These are phyloP conservation scores for Wickerhamomyces tratensis DNA, from an alignment of 805 yeast species.

Conservation along the genomic window DNA sequence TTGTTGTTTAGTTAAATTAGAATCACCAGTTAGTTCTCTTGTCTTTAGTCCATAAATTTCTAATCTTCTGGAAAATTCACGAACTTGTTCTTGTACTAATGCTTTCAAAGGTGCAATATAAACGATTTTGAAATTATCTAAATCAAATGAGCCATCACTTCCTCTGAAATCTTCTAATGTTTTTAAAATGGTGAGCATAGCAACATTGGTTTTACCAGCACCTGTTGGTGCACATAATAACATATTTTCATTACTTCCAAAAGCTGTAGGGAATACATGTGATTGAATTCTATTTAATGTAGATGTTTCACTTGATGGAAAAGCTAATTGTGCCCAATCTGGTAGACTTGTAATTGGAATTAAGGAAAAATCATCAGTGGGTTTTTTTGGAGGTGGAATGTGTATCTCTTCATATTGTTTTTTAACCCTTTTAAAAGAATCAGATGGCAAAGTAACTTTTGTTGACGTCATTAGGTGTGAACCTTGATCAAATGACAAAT, in stretches of 20 bases:
- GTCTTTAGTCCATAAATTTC: constrained; percentile 58
- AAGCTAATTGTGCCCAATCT: constrained; percentile 71
- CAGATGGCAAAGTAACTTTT: constrained; percentile 69
- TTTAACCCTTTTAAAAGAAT: constrained; percentile 69
- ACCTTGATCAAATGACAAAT: constrained; percentile 63
- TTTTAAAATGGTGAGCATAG: constrained; percentile 70
- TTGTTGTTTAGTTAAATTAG: constrained; percentile 65
- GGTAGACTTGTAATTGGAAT: constrained; percentile 62
- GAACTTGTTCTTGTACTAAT: constrained; percentile 87
- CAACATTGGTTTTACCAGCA: constrained; percentile 97
- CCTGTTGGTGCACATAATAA: constrained; percentile 97
- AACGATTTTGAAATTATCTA: constrained; percentile 61
- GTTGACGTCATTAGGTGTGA: constrained; percentile 55
- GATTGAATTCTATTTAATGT: constrained; percentile 80
- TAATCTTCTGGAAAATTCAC: constrained; percentile 72
- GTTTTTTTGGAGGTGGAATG: constrained; percentile 74
- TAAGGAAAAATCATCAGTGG: constrained; percentile 29
- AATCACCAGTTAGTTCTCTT: constrained; percentile 86
- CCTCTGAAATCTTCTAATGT: constrained; percentile 45
- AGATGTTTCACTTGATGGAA: constrained; percentile 55
- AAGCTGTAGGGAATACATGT: constrained; percentile 70
- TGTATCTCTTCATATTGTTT: constrained; percentile 80
- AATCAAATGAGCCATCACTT: constrained; percentile 37
- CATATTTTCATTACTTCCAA: constrained; percentile 58
- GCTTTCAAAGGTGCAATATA: constrained; percentile 94